Base-by-base conservation (phyloP, 1,284 basidiomycete genomes). In the Porogramme epimiltina region DNA sequence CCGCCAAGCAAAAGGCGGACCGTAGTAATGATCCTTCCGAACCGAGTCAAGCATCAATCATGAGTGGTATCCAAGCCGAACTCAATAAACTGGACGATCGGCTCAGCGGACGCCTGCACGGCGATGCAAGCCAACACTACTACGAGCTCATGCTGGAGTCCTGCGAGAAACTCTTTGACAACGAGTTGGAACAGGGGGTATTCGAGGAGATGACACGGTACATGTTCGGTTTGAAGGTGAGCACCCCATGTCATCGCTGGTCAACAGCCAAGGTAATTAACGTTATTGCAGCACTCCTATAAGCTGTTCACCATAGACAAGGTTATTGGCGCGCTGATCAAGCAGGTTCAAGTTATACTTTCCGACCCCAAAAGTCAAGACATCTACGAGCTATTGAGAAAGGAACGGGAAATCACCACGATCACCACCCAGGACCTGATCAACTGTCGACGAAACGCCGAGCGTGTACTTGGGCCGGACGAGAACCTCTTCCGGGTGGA, bases 251-350 rank as follows among this genome's bases (percentile, higher is more conserved):
- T 22, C 6, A 39, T 23, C 37, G 31, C 25, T 10, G 15, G 13
- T 41, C 9, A n/a, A 44, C 11, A 16, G 31, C 4, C 11, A 15
- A 13, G 28, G 28, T 31, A 31, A n/a, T 13, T 31, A 13, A 31
- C 28, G 10, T 37, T 9, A 16, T 37, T 55, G 6, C 52, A 89
- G 86, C 75, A 86, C 34, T 84, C 84, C 0, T 96, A 92, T 69
- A 88, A 89, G 64, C 83, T 92, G 65, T 97, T 96, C 67, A 97
- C 95, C 0, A 74, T 97, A n/a, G 95, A 98, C 73, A 94, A 96
- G 69, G 79, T 96, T 44, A 84, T 96, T 48, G 89, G 89, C 2
- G 81, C 84, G n/a, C 81, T 93, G 62, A 87, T 93, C 72, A 97
- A 91, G 69, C 94, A 90, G 77, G 82, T 89, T 2, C 93, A 97